phyloP scores from a whole-genome alignment of 2,329 filamentous ascomycete genomes.

The Penicillium sp. region DNA sequence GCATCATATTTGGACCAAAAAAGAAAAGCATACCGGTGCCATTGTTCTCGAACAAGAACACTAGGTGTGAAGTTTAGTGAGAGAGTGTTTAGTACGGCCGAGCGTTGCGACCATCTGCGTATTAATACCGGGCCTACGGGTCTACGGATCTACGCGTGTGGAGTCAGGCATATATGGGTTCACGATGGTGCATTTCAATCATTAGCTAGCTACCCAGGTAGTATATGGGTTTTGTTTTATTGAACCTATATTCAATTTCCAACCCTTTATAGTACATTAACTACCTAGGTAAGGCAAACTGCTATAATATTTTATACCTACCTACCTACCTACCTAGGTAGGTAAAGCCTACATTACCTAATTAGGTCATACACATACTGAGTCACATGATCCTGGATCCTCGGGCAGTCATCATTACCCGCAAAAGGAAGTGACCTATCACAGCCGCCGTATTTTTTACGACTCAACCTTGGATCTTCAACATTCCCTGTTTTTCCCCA shows the following conservation, averaged over 20 bases:
- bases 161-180: not conserved
- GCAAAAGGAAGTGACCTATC: conserved; percentile 12
- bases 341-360: too few species aligned
- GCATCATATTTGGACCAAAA: not conserved
- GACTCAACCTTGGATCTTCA: conserved; percentile 8
- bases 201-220: not conserved
- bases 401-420: not conserved
- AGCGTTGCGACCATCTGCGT: not conserved
- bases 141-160: not conserved
- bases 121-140: not conserved
- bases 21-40: conserved; percentile 33
- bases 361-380: too few species aligned
- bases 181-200: too few species aligned
- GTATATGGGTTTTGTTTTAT: not conserved
- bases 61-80: not conserved
- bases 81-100: not conserved
- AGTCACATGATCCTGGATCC: not conserved
- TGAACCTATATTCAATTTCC: not conserved
- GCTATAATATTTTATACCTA: too few species aligned
- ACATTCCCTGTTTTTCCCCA: conserved; percentile 9
- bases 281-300: not conserved
- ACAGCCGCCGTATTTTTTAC: conserved; percentile 11
- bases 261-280: not conserved
- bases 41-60: conserved; percentile 12
- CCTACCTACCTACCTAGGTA: too few species aligned